Evolutionary conservation across 352 stramenopile species (phyloP), one percentile per base, ranked within the genome.

Genomic region (Nothophytophthora sp.): DNA sequence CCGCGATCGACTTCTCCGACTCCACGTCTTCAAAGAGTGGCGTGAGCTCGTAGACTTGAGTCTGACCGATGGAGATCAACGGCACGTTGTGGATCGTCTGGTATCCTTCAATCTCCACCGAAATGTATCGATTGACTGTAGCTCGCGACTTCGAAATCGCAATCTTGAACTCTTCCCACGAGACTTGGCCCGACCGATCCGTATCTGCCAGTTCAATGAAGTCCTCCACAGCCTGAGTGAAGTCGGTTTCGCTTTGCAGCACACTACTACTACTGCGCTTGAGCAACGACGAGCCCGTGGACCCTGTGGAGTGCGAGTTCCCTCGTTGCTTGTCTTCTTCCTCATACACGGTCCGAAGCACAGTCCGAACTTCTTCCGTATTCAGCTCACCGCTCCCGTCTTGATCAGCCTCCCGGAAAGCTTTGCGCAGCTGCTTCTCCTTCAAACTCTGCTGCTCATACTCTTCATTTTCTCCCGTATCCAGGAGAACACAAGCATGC

Each of bases 131-230:
- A 25, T 88, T 70, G 25, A 85, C 59, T 1, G 61, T 81, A n/a
- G 78, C 63, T 7, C 82, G 76, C 16, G 78, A 89, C 58, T 92
- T 92, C 1, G 76, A 53, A 60, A 96, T 90, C 6, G 86, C 86
- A 22, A 80, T 61, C 56, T 92, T 91, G 48, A 96, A 96, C 50
- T 94, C 84, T 54, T 95, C 85, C 73, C 82, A 92, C 27, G 83
- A 93, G 15, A 96, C 80, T 50, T 80, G 66, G 5, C 81, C 82
- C 11, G 81, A 93, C 15, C 70, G 66, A 46, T 96, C 84, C 1
- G 80, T 91, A 40, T 94, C 84, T 16, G 83, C 86, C 4, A 93
- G 51, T 2, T 51, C 69, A 39, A 96, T 75, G 32, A 96, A 96
- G 23, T 92, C 82, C 28, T 93, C 69, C 6, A 95, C 82, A 23